Evolutionary conservation across 768 basidiomycete species (phyloP).

Genomic region (Lactifluus piperatus): DNA sequence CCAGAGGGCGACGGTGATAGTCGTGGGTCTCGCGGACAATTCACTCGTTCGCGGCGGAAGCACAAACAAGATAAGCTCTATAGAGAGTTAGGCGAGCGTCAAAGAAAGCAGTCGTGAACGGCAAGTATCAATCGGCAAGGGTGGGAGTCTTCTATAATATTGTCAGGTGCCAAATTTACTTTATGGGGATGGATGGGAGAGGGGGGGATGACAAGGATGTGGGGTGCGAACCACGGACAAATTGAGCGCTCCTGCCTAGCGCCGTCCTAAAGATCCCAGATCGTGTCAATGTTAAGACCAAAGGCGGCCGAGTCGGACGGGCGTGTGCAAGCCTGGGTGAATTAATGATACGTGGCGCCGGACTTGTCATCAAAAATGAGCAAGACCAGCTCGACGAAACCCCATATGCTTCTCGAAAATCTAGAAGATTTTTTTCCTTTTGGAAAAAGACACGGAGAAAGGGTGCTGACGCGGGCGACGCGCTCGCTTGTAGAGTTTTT

Average conservation of each 20-base stretch:
- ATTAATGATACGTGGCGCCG: not conserved
- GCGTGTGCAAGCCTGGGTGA: not conserved
- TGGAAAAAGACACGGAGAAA: not conserved
- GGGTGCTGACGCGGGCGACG: not conserved
- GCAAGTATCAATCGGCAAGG: not conserved
- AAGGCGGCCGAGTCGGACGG: not conserved
- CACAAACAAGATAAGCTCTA: not conserved
- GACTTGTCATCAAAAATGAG: not conserved
- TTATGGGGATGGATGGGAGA: not conserved
- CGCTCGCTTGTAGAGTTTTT: not conserved
- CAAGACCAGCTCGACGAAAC: not conserved
- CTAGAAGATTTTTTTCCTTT: not conserved
- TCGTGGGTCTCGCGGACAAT: slow-evolving; percentile 3
- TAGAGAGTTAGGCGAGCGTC: slow-evolving; percentile 2
- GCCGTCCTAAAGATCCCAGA: not conserved
- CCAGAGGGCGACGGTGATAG: not conserved
- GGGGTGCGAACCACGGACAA: not conserved
- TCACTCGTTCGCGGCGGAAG: not conserved
- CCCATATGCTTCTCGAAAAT: not conserved
- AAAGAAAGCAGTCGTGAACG: not conserved
- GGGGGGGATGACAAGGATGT: not conserved
- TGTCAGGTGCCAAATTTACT: not conserved
- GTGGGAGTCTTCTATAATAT: not conserved
- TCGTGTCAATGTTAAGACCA: not conserved
- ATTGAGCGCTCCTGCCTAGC: not conserved